Conservation (phyloP, 495 filamentous ascomycete genomes). For the Sporormia fimetaria region DNA sequence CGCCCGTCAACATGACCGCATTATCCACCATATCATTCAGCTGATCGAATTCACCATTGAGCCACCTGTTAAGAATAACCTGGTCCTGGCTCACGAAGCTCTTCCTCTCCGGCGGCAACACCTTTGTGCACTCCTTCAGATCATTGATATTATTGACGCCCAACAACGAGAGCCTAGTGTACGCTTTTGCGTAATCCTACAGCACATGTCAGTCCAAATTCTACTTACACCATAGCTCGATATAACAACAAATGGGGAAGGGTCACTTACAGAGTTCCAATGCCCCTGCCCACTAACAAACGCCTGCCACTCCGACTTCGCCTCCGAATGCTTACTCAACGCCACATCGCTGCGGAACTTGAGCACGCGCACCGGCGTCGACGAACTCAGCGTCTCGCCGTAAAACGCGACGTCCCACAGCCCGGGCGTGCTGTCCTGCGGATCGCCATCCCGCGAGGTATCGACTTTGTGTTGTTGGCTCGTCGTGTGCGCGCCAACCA, state of each 20-base stretch:
- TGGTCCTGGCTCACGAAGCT: slow-evolving; percentile 17
- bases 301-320: slow-evolving; percentile 29
- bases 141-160: slow-evolving; percentile 38
- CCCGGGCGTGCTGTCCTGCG: slow-evolving; percentile 37
- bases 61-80: slow-evolving; percentile 19
- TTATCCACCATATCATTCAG: slow-evolving; percentile 23
- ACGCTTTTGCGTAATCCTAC: slow-evolving; percentile 35
- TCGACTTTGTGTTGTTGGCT: slow-evolving; percentile 39
- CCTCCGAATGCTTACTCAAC: slow-evolving; percentile 32
- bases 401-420: slow-evolving; percentile 41
- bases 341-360: slow-evolving; percentile 38
- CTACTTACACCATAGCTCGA: slow-evolving; percentile 3
- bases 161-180: slow-evolving; percentile 35
- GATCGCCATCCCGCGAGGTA: slow-evolving; percentile 22
- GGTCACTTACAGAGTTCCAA: slow-evolving; percentile 33
- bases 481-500: slow-evolving; percentile 42
- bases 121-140: slow-evolving; percentile 35
- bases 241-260: neutral
- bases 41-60: slow-evolving; percentile 22
- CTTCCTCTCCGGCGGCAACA: slow-evolving; percentile 26
- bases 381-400: slow-evolving; percentile 28
- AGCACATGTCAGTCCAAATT: slow-evolving; percentile 1
- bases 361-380: slow-evolving; percentile 35
- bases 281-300: slow-evolving; percentile 29
- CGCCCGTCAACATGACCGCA: slow-evolving; percentile 19